A percentile compares a stretch with the other conserved stretches of the same genome.
Conservation (phyloP, 345 rosid species). For the Carallia pectinifolia region DNA sequence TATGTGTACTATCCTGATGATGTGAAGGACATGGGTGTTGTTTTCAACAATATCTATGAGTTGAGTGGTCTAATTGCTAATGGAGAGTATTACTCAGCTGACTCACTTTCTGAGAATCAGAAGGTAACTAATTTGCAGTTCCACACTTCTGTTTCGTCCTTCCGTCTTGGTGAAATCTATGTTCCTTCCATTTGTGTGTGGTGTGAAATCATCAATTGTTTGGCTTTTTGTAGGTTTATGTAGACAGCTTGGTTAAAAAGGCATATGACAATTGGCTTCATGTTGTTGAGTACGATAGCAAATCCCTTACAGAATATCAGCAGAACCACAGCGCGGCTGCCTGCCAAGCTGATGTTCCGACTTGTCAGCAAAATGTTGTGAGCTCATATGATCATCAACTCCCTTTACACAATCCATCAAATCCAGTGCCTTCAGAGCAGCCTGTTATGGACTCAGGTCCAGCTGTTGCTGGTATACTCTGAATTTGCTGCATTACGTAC, state of each 20-base stretch:
- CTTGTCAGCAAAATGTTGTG: conserved; percentile 18
- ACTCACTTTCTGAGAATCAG: conserved; percentile 77
- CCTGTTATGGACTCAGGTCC: conserved; percentile 50
- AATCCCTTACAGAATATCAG: conserved; percentile 22
- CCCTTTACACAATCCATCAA: conserved; percentile 37
- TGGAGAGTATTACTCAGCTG: conserved; percentile 62
- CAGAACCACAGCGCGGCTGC: conserved; percentile 10
- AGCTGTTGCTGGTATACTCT: conserved; percentile 53
- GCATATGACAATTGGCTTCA: conserved; percentile 34
- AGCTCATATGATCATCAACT: conserved; percentile 40
- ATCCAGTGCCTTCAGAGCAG: conserved; percentile 51
- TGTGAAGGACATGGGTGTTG: conserved; percentile 56
- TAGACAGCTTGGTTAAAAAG: conserved; percentile 27
- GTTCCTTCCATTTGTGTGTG: background rate
- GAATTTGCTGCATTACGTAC: background rate
- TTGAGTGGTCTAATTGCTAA: conserved; percentile 72
- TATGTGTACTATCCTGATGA: conserved; percentile 81
- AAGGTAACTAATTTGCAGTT: conserved; percentile 49
- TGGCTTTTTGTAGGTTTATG: conserved; percentile 14
- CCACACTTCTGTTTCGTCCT: background rate
- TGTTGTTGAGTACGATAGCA: conserved; percentile 33
- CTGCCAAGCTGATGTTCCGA: conserved; percentile 15
- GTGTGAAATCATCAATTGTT: background rate
- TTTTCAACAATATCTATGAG: conserved; percentile 78
- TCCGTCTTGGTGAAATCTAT: background rate